Evolutionary conservation across 1,284 basidiomycete species (phyloP), one percentile per base, ranked within the genome.

Genomic region (Trametes polyzona): DNA sequence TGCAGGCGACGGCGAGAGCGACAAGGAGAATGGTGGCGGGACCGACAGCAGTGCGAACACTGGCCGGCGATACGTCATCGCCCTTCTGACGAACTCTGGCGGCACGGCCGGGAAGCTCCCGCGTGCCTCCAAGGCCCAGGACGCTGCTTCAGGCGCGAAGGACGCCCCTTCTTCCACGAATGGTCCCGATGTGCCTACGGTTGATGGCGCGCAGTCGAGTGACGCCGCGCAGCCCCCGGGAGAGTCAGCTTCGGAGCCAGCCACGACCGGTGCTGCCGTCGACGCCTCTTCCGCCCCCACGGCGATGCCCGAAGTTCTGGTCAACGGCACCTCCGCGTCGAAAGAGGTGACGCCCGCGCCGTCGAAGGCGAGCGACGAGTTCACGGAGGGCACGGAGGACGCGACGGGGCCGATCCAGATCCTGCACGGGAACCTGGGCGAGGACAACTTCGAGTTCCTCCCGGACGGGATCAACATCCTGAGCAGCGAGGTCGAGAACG

Each of bases 361-460:
- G 19, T 57, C 62, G 36, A 55, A 62, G 30, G 46, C 39, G 43
- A 59, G 55, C 52, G 58, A 60, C 37, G 59, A 48, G 46, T 40
- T 42, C 23, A 41, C 44, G 30, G 59, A 59, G 43, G 43, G 42
- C 21, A 40, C 40, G 30, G 59, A 59, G 26, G 56, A 58, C 36
- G 57, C 51, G 37, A 57, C 35, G 36, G 58, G 58, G 10, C 55
- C 60, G 17, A 55, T 67, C 27, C 59, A 65, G 56, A 58, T 70
- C 54, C 48, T 70, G 37, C 67, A 69, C 39, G 62, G 61, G 3
- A 62, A 67, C 42, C 43, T 71, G n/a, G 52, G 61, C 46, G 58
- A 61, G 49, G 61, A 67, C 51, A 67, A 68, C 55, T 62, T 71
- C 37, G 67, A 68, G 46, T 71, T 71, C 55, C 54, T 59, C 23